These are phyloP conservation scores for Aaosphaeria arxii DNA, from an alignment of 2,329 filamentous ascomycete species.

Conservation along the genomic window DNA sequence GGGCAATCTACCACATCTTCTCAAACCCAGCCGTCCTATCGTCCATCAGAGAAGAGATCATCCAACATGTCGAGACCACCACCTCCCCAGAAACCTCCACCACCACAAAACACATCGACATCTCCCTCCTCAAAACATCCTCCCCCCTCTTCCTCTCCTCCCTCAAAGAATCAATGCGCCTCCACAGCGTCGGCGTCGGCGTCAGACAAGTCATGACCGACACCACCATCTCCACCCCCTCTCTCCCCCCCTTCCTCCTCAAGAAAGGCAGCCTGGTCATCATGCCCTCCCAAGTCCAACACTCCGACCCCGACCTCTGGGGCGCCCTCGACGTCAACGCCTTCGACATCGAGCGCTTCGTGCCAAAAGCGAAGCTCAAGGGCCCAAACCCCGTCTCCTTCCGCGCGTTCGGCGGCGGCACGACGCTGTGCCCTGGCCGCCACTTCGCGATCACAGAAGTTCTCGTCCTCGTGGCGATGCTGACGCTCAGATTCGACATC, in stretches of 20 bases:
- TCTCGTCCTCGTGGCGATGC: conserved; percentile 20
- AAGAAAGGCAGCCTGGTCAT: conserved; percentile 25
- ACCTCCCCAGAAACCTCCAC: neutral
- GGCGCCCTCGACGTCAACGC: conserved; percentile 17
- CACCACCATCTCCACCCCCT: conserved; percentile 20
- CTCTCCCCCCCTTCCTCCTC: conserved; percentile 30
- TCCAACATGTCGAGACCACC: neutral
- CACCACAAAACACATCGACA: conserved; percentile 13
- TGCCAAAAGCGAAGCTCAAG: conserved; percentile 1
- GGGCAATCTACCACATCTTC: conserved; percentile 36
- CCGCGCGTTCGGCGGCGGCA: conserved; percentile 27
- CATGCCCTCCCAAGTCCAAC: conserved; percentile 23
- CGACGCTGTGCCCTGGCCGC: conserved; percentile 29
- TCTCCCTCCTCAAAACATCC: conserved; percentile 10
- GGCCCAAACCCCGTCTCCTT: conserved; percentile 13
- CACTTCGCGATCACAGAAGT: conserved; percentile 32
- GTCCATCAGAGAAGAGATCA: conserved; percentile 24
- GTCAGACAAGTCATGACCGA: conserved; percentile 28
- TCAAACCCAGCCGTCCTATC: conserved; percentile 26
- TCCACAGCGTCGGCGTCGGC: neutral
- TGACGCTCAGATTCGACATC: conserved; percentile 27
- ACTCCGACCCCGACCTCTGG: conserved; percentile 23
- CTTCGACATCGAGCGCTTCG: conserved; percentile 31
- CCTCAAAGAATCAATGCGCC: neutral
- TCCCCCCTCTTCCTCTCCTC: conserved; percentile 23